These are phyloP conservation scores for Mimosa pudica DNA, from an alignment of 306 rosid genomes.

Conservation along the genomic window DNA sequence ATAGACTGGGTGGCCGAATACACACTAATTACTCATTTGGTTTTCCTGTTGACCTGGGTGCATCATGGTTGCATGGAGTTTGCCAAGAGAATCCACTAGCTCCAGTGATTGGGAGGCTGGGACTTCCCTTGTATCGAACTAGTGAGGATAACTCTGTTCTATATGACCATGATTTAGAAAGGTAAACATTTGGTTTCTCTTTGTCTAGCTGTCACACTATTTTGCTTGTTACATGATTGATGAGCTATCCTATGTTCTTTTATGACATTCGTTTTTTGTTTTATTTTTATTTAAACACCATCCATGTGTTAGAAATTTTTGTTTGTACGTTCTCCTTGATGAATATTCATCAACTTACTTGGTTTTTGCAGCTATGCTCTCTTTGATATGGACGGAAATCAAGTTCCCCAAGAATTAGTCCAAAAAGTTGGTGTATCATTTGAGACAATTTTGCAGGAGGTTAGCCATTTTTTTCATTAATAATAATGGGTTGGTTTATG, in stretches of 20 bases:
- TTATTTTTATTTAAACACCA: not conserved
- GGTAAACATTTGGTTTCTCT: slow-evolving; percentile 49
- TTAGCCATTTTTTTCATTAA: slow-evolving; percentile 29
- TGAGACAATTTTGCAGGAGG: slow-evolving; percentile 81
- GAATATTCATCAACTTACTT: slow-evolving; percentile 28
- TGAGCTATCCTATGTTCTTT: slow-evolving; percentile 8
- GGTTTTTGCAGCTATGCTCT: slow-evolving; percentile 78
- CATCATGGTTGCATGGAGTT: slow-evolving; percentile 99
- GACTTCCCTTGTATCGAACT: slow-evolving; percentile 92
- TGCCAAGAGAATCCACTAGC: slow-evolving; percentile 96
- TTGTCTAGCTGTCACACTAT: not conserved
- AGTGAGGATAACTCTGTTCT: slow-evolving; percentile 96
- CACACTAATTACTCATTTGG: slow-evolving; percentile 93
- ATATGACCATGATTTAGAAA: slow-evolving; percentile 96
- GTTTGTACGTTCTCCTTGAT: slow-evolving; percentile 8
- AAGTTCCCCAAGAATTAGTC: slow-evolving; percentile 91
- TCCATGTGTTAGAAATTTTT: slow-evolving; percentile 19
- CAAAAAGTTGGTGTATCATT: slow-evolving; percentile 71
- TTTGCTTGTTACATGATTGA: slow-evolving; percentile 16
- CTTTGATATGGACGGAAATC: slow-evolving; percentile 92
- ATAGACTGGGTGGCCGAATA: slow-evolving; percentile 91
- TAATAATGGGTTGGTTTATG: slow-evolving; percentile 16
- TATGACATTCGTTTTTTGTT: not conserved
- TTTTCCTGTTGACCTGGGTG: slow-evolving; percentile 94
- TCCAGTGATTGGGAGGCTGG: slow-evolving; percentile 85